phyloP scores from a whole-genome alignment of 768 basidiomycete genomes.

The Lyophyllum decastes region DNA sequence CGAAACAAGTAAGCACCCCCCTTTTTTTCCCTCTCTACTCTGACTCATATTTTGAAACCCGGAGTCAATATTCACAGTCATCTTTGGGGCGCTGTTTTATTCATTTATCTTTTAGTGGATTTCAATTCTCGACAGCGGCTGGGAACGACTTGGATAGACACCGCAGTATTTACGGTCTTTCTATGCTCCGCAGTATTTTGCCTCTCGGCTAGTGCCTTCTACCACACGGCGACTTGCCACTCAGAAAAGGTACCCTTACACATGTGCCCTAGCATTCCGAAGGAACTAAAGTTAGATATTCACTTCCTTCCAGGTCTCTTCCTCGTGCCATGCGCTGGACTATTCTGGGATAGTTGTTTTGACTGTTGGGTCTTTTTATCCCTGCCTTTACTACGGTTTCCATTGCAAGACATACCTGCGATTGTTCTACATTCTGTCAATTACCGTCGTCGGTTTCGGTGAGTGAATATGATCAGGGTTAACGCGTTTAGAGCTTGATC shows the following conservation, averaged over 20 bases:
- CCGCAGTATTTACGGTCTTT: slow-evolving; percentile 62
- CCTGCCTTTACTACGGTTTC: slow-evolving; percentile 78
- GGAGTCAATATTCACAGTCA: slow-evolving; percentile 88
- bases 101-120: slow-evolving; percentile 53
- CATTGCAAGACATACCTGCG: slow-evolving; percentile 61
- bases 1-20: slow-evolving; percentile 57
- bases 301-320: slow-evolving; percentile 46
- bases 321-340: slow-evolving; percentile 65
- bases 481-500: slow-evolving; percentile 3
- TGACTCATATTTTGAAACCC: slow-evolving; percentile 6
- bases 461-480: slow-evolving; percentile 34
- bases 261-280: slow-evolving; percentile 5
- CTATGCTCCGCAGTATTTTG: slow-evolving; percentile 73
- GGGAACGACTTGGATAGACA: slow-evolving; percentile 61
- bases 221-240: slow-evolving; percentile 75
- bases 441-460: slow-evolving; percentile 61
- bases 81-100: slow-evolving; percentile 67
- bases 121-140: slow-evolving; percentile 57
- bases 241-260: slow-evolving; percentile 56
- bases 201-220: slow-evolving; percentile 68
- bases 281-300: slow-evolving; percentile 1
- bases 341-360: slow-evolving; percentile 82
- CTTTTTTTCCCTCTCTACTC: slow-evolving; percentile 14
- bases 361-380: slow-evolving; percentile 78
- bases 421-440: slow-evolving; percentile 53